Evolutionary conservation across 2,329 filamentous ascomycete genomes (phyloP), one percentile per base, ranked within the genome.

Genomic region (Talaromyces piceae): DNA sequence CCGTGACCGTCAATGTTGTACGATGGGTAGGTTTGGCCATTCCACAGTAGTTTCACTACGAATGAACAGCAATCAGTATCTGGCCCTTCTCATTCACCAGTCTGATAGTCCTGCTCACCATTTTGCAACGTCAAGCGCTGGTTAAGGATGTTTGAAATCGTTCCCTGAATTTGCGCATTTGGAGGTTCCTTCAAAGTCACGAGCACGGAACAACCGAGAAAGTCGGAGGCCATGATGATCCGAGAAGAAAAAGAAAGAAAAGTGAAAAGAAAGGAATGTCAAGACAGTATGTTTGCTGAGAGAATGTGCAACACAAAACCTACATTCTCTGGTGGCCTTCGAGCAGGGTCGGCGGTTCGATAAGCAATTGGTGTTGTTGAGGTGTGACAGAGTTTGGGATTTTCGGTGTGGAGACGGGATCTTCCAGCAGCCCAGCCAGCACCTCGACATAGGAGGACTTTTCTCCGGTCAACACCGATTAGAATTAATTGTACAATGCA

Each of bases 151-250:
- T 83, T 77, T 54, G 81, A 79, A 30, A 94, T 86, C 20, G 81
- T 80, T 47, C 88, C 88, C 54, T 82, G 81, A 46, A 91, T 72
- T 60, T 80, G 75, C 39, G 79, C 80, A 54, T 80, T 80, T 2
- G 79, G 77, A 48, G 86, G 84, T 53, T 81, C 75, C 60, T 78
- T 80, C 57, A 93, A 77, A 30, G 84, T 85, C 61, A 93, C 83
- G 54, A 82, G 73, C 70, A 93, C 88, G 54, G 84, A 82, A 67
- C 88, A 79, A 55, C 88, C 88, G 62, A 88, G 82, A 66, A 91
- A 89, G 63, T 82, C 77, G 54, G 77, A 76, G 45, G 84, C 82
- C 83, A 87, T 87, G 59, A 53, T 70, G 56, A 8, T 43, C 11
- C 33, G 56, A n/a, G n/a, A n/a, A n/a, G n/a, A n/a, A n/a, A n/a